A percentile compares a stretch with the other conserved stretches of the same genome.
These are phyloP conservation scores for Pythium guiyangense DNA, from an alignment of 352 stramenopile species.

Conservation along the genomic window DNA sequence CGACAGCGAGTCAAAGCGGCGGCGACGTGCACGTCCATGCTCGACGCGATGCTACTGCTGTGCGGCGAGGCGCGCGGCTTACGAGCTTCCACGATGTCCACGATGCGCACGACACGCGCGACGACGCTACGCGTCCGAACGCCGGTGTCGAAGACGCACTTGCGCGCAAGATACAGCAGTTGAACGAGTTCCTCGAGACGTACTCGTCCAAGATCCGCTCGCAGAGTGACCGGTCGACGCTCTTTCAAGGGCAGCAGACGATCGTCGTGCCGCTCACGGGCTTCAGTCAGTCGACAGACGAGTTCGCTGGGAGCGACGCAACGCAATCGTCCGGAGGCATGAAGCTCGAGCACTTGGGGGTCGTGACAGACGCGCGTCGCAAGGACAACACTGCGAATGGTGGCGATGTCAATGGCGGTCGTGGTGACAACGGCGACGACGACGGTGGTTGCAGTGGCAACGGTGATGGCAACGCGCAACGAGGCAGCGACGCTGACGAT, in stretches of 20 bases:
- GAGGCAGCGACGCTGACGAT: not conserved
- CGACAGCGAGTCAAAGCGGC: not conserved
- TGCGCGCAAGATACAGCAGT: conserved; percentile 6
- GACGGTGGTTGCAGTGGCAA: not conserved
- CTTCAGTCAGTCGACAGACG: conserved; percentile 18
- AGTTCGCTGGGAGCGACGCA: conserved; percentile 10
- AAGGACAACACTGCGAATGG: not conserved
- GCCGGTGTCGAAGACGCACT: not conserved
- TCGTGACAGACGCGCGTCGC: not conserved
- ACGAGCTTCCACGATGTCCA: conserved; percentile 1
- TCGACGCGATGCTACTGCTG: not conserved
- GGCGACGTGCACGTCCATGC: not conserved
- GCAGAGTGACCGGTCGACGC: conserved; percentile 21
- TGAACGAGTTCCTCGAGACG: conserved; percentile 28
- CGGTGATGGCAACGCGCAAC: not conserved
- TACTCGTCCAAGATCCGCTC: conserved; percentile 22
- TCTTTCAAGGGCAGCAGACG: conserved; percentile 26
- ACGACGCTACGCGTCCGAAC: not conserved
- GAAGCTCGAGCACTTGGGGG: conserved; percentile 20
- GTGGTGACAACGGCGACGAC: too few species aligned
- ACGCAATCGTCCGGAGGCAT: conserved; percentile 12
- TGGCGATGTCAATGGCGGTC: too few species aligned
- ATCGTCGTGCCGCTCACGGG: conserved; percentile 23
- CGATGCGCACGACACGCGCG: not conserved
- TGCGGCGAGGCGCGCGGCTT: conserved; percentile 1